phyloP scores from a whole-genome alignment of 805 yeast species.

The Metschnikowia santaceciliae region DNA sequence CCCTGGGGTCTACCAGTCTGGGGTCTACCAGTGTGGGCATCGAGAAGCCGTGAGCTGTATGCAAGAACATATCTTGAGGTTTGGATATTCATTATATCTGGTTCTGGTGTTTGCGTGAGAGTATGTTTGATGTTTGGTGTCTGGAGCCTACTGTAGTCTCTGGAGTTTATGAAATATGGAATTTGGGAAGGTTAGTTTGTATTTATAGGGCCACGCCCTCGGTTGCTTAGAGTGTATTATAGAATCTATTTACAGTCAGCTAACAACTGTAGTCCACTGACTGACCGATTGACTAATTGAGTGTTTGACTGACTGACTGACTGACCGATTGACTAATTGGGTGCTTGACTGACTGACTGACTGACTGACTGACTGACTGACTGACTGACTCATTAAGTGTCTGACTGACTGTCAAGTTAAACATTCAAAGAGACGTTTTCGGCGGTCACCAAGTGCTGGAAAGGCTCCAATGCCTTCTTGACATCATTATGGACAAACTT shows the following conservation, averaged over 20 bases:
- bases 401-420: constrained; percentile 22
- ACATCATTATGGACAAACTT: constrained; percentile 86
- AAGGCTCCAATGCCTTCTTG: constrained; percentile 72
- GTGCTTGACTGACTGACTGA: too few relatives aligned
- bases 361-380: too few relatives aligned
- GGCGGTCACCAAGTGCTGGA: constrained; percentile 51
- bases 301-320: too few relatives aligned
- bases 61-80: too few relatives aligned
- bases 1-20: background rate
- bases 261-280: too few relatives aligned
- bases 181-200: background rate
- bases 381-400: too few relatives aligned
- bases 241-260: background rate
- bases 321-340: too few relatives aligned
- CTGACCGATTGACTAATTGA: too few relatives aligned
- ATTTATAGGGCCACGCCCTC: background rate
- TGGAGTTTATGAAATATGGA: background rate
- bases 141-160: background rate
- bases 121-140: background rate
- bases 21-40: background rate
- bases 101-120: too few relatives aligned
- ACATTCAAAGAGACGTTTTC: constrained; percentile 80
- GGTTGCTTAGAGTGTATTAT: background rate
- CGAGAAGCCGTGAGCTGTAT: too few relatives aligned
- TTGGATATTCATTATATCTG: too few relatives aligned